phyloP scores from a whole-genome alignment of 106 monocot species.

The Gastrodia elata region DNA sequence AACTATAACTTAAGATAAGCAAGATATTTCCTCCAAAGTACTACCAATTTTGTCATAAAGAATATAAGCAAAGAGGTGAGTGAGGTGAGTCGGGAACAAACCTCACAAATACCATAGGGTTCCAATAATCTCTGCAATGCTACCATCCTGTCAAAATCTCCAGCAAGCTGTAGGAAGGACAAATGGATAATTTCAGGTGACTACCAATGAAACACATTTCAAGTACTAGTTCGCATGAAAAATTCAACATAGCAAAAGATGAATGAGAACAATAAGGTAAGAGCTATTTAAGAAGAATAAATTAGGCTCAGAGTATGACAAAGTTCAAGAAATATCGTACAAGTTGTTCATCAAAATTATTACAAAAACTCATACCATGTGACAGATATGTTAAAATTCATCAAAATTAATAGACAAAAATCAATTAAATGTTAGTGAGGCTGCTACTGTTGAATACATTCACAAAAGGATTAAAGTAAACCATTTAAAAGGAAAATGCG shows the following conservation, averaged over 20 bases:
- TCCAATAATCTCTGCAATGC: slow-evolving; percentile 86
- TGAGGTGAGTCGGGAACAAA: slow-evolving; percentile 18
- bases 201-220: background rate
- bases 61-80: background rate
- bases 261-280: background rate
- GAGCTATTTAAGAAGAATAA: background rate
- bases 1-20: background rate
- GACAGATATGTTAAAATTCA: no score
- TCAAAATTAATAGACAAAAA: no score
- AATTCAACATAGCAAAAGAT: background rate
- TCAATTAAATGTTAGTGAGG: no score
- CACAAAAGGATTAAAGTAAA: no score
- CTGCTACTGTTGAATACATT: no score
- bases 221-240: background rate
- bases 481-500: no score
- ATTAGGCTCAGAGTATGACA: background rate
- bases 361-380: no score
- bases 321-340: background rate
- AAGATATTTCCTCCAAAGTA: background rate
- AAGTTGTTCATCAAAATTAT: background rate
- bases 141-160: slow-evolving; percentile 91
- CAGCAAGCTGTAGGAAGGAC: slow-evolving; percentile 51
- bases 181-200: slow-evolving; percentile 1
- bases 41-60: background rate
- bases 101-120: slow-evolving; percentile 96